phyloP scores from a whole-genome alignment of 495 filamentous ascomycete genomes.

The Penicillium waksmanii region DNA sequence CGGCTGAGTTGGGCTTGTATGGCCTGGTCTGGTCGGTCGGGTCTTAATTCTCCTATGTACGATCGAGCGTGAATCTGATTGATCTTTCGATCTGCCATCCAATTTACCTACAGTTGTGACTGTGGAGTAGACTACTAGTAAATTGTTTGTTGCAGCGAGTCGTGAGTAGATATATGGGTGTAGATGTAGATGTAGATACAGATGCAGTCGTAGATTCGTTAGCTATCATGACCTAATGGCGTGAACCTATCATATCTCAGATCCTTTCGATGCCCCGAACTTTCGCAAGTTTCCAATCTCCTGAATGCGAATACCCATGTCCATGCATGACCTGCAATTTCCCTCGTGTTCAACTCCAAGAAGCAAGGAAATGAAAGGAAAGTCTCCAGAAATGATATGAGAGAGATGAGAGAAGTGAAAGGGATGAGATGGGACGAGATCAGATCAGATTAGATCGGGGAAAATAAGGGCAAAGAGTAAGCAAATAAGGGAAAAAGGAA shows the following conservation, averaged over 20 bases:
- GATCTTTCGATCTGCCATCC: constrained; percentile 17
- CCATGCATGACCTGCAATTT: neutral
- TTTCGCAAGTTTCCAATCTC: neutral
- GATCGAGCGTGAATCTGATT: constrained; percentile 25
- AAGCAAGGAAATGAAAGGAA: neutral
- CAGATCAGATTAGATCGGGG: too few relatives aligned
- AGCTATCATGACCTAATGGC: neutral
- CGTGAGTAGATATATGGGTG: neutral
- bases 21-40: neutral
- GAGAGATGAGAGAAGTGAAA: neutral
- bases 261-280: too few relatives aligned
- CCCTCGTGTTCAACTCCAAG: neutral
- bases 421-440: neutral
- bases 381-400: too few relatives aligned
- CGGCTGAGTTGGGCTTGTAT: too few relatives aligned
- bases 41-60: constrained; percentile 19
- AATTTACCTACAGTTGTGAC: too few relatives aligned
- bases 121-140: neutral
- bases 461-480: too few relatives aligned
- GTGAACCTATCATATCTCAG: too few relatives aligned
- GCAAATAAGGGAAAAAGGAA: too few relatives aligned
- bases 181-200: too few relatives aligned
- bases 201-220: constrained; percentile 1
- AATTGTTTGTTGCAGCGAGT: neutral
- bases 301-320: neutral